A percentile compares a stretch with the other conserved stretches of the same genome.
Evolutionary conservation across 2,329 filamentous ascomycete genomes (phyloP).

Genomic region (Neobulgaria alba): DNA sequence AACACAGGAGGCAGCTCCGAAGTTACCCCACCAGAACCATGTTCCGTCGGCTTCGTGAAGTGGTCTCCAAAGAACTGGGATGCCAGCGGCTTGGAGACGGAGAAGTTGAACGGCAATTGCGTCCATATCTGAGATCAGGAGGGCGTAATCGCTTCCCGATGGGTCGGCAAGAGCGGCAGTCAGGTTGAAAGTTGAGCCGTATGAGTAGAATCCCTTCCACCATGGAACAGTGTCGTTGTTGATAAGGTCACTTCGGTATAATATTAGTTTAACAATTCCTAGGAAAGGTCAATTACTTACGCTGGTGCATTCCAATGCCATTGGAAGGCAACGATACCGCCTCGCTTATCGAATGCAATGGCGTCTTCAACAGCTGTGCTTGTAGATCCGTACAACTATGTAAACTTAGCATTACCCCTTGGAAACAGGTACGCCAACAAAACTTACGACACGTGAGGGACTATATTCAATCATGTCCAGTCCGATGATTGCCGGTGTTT

Average conservation of each 20-base stretch:
- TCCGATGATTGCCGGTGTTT: slow-evolving; percentile 38
- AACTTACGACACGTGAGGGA: slow-evolving; percentile 35
- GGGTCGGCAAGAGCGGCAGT: slow-evolving; percentile 33
- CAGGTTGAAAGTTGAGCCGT: slow-evolving; percentile 41
- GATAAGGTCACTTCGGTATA: slow-evolving; percentile 33
- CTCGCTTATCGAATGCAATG: slow-evolving; percentile 34
- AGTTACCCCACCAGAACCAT: slow-evolving; percentile 46
- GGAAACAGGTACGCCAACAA: too few species aligned
- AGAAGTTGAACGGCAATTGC: slow-evolving; percentile 39
- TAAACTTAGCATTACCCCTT: slow-evolving; percentile 16
- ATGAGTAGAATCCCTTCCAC: slow-evolving; percentile 42
- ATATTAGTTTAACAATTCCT: slow-evolving; percentile 12
- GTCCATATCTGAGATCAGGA: slow-evolving; percentile 39
- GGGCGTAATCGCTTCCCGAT: slow-evolving; percentile 37
- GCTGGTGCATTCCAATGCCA: slow-evolving; percentile 43
- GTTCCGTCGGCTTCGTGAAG: slow-evolving; percentile 42
- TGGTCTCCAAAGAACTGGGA: slow-evolving; percentile 39
- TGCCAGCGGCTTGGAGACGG: slow-evolving; percentile 34
- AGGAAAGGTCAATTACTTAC: slow-evolving; percentile 1
- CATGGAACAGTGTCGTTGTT: slow-evolving; percentile 33
- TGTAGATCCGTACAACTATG: slow-evolving; percentile 24
- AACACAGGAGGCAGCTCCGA: slow-evolving; percentile 37
- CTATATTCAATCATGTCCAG: slow-evolving; percentile 43
- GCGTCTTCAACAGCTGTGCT: slow-evolving; percentile 38
- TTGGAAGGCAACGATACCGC: slow-evolving; percentile 38